Evolutionary conservation across 208 protist genomes (phyloP), one percentile per base, ranked within the genome.

Genomic region (Acanthamoeba rhysodes): DNA sequence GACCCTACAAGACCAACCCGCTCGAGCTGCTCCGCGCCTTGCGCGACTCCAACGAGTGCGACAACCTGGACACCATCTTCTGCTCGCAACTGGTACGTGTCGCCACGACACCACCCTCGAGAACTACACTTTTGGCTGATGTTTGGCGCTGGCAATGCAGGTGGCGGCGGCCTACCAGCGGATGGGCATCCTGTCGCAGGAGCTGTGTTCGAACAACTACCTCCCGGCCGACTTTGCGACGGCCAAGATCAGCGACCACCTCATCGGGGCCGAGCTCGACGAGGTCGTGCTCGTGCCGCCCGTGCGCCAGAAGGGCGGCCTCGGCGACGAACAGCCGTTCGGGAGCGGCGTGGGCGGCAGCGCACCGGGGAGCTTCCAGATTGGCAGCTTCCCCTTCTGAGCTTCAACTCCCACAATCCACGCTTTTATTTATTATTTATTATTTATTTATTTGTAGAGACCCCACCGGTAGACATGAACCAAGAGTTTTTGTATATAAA

Each of bases 1-100:
- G 90, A 10, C 90, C 90, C 48, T 94, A 94, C 90, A 94, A 94
- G 48, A 76, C 68, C 12, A 94, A 94, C 50, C 90, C 90, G 27
- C 68, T 94, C n/a, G 90, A 94, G 48, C 62, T 94, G 27, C 68
- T 94, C 34, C 62, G 90, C 24, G 90, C 90, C 8, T 64, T 94
- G 18, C 62, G 68, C 62, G 68, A 76, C 29, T 94, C 90, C 27
- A 94, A 91, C 34, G 85, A 64, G 16, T 45, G 14, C 45, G 90
- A 94, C 34, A 94, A 94, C n/a, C 27, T 94, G 41, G 90, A 82
- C 90, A 84, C 68, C 45, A 66, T 94, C 41, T 94, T 82, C 62
- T 94, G 90, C 68, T 94, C 90, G 4, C 90, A 94, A 59, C 90
- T 94, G 66, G 87, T 80, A 50, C 72, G 4, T 18, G 62, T 29